These are phyloP conservation scores for Spergularia bocconei DNA, from an alignment of 148 eudicot species.

Conservation along the genomic window DNA sequence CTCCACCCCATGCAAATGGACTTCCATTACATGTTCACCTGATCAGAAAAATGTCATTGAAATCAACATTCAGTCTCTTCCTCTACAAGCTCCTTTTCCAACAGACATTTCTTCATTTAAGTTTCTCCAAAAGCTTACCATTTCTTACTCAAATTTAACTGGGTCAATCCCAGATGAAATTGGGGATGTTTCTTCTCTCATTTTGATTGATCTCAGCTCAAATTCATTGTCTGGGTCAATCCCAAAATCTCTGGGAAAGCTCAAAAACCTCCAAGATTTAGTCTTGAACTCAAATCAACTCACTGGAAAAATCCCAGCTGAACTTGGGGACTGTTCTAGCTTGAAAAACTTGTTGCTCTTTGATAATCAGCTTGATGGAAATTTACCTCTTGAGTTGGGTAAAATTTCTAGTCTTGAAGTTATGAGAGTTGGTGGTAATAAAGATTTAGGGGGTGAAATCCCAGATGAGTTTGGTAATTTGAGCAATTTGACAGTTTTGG, in stretches of 20 bases:
- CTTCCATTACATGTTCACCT: constrained; percentile 35
- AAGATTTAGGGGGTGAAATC: constrained; percentile 46
- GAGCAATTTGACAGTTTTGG: constrained; percentile 44
- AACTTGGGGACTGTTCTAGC: constrained; percentile 36
- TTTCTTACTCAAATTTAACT: constrained; percentile 49
- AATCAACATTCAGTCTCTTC: constrained; percentile 40
- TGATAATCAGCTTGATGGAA: constrained; percentile 47
- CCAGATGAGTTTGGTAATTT: constrained; percentile 48
- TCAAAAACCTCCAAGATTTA: constrained; percentile 42
- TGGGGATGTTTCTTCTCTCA: constrained; percentile 30
- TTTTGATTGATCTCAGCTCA: constrained; percentile 43
- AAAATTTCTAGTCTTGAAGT: constrained; percentile 30
- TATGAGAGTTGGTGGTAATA: constrained; percentile 52
- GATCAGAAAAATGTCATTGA: constrained; percentile 30
- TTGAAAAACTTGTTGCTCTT: constrained; percentile 39
- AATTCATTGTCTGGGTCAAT: constrained; percentile 46
- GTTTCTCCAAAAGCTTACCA: constrained; percentile 32
- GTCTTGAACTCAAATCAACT: constrained; percentile 54
- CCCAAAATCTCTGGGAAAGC: constrained; percentile 44
- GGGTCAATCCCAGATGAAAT: constrained; percentile 51
- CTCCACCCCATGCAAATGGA: constrained; percentile 50
- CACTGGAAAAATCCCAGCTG: constrained; percentile 46
- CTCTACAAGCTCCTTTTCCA: constrained; percentile 42
- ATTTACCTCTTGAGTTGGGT: constrained; percentile 45
- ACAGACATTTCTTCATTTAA: constrained; percentile 39